Conservation (phyloP, 805 yeast species). For the Wickerhamiella azyma region DNA sequence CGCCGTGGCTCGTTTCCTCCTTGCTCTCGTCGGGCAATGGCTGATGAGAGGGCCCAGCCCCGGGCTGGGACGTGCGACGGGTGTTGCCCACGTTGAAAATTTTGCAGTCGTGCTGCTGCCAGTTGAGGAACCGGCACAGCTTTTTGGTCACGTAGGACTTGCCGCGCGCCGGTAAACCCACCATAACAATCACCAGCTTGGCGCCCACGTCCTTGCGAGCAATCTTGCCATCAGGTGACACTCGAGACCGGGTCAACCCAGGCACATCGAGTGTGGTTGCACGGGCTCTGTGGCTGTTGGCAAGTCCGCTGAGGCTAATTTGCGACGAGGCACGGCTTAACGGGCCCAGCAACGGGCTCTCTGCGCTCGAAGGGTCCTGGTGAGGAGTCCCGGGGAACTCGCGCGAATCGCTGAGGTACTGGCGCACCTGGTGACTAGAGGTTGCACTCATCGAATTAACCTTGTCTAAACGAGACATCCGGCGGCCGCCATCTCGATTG, state of each 20-base stretch:
- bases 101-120: slow-evolving; percentile 82
- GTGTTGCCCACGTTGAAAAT: slow-evolving; percentile 95
- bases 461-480: slow-evolving; percentile 17
- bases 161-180: slow-evolving; percentile 89
- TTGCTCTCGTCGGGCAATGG: slow-evolving; percentile 40
- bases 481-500: slow-evolving; percentile 7
- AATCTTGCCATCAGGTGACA: slow-evolving; percentile 50
- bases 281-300: slow-evolving; percentile 20
- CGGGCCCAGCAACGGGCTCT: slow-evolving; percentile 14
- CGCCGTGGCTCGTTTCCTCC: slow-evolving; percentile 40
- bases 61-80: slow-evolving; percentile 52
- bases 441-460: slow-evolving; percentile 16
- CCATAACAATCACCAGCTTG: slow-evolving; percentile 87
- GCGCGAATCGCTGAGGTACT: slow-evolving; percentile 2
- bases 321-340: slow-evolving; percentile 2
- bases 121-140: slow-evolving; percentile 75
- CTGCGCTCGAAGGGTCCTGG: slow-evolving; percentile 17
- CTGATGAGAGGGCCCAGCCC: slow-evolving; percentile 53
- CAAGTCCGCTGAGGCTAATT: background rate
- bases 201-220: slow-evolving; percentile 53
- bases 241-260: slow-evolving; percentile 71
- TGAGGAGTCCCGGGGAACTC: background rate
- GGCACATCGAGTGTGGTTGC: slow-evolving; percentile 86
- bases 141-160: slow-evolving; percentile 89
- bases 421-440: slow-evolving; percentile 10